These are phyloP conservation scores for Xylariaceae sp. DNA, from an alignment of 2,329 filamentous ascomycete genomes.

Conservation along the genomic window DNA sequence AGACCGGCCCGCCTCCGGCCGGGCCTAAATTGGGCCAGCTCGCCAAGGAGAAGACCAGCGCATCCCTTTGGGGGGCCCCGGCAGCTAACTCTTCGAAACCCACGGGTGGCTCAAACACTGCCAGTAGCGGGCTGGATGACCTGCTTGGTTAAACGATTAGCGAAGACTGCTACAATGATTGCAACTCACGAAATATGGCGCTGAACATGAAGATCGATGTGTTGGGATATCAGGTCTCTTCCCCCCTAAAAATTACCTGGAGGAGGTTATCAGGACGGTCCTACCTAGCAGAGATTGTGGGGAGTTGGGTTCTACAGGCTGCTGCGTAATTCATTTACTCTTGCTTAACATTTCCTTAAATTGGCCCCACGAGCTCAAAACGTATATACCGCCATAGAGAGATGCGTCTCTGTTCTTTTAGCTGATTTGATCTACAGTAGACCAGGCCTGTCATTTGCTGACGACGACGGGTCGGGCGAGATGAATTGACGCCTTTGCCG, in stretches of 20 bases:
- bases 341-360: constrained; percentile 37
- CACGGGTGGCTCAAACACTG: constrained; percentile 20
- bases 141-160: constrained; percentile 27
- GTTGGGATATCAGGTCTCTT: constrained; percentile 9
- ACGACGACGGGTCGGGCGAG: neutral
- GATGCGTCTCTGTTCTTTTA: constrained; percentile 6
- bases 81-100: constrained; percentile 36
- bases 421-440: constrained; percentile 8
- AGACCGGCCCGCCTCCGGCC: constrained; percentile 57
- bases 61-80: constrained; percentile 85
- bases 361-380: constrained; percentile 43
- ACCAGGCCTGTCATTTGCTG: constrained; percentile 2
- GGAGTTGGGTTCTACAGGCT: constrained; percentile 17
- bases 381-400: constrained; percentile 26
- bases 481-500: neutral
- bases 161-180: neutral
- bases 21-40: constrained; percentile 85
- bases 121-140: constrained; percentile 32
- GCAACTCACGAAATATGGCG: neutral
- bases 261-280: constrained; percentile 22
- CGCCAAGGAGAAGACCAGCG: constrained; percentile 95
- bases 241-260: neutral
- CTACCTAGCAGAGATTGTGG: constrained; percentile 18
- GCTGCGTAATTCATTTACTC: constrained; percentile 24
- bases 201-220: neutral